These are phyloP conservation scores for Phylloporus arenicola DNA, from an alignment of 768 basidiomycete species.

Conservation along the genomic window DNA sequence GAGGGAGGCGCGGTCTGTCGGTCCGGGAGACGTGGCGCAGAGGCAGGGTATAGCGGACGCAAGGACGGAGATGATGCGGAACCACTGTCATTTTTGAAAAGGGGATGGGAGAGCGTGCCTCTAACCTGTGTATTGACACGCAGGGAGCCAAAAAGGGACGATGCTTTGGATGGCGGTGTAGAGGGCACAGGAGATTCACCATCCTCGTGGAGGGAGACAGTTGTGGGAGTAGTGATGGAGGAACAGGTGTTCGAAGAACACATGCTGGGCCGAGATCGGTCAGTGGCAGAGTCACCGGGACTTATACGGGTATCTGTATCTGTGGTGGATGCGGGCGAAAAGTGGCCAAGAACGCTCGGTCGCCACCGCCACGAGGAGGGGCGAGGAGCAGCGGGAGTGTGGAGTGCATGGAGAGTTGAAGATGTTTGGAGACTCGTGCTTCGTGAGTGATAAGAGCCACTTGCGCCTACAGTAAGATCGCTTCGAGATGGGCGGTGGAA, in stretches of 20 bases:
- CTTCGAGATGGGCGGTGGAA: constrained; percentile 33
- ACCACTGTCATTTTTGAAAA: constrained; percentile 24
- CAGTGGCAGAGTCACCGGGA: constrained; percentile 37
- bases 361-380: constrained; percentile 45
- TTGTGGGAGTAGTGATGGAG: constrained; percentile 36
- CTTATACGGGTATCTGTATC: constrained; percentile 39
- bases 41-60: constrained; percentile 34
- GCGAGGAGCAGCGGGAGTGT: constrained; percentile 6
- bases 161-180: constrained; percentile 31
- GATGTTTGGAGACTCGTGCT: constrained; percentile 48
- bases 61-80: constrained; percentile 32
- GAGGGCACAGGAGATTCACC: constrained; percentile 35
- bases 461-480: constrained; percentile 26
- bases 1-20: constrained; percentile 28
- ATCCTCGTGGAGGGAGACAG: constrained; percentile 36
- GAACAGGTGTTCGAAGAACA: constrained; percentile 56
- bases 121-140: constrained; percentile 27
- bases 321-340: constrained; percentile 45
- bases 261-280: constrained; percentile 52
- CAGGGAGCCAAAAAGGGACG: constrained; percentile 31
- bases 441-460: constrained; percentile 37
- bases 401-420: constrained; percentile 17
- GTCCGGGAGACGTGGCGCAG: constrained; percentile 38
- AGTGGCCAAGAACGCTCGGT: constrained; percentile 63
- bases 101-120: constrained; percentile 29